Percentiles rank a stretch among this genome's conserved stretches.
phyloP scores from a whole-genome alignment of 495 filamentous ascomycete genomes.

The Aspergillus haitiensis region DNA sequence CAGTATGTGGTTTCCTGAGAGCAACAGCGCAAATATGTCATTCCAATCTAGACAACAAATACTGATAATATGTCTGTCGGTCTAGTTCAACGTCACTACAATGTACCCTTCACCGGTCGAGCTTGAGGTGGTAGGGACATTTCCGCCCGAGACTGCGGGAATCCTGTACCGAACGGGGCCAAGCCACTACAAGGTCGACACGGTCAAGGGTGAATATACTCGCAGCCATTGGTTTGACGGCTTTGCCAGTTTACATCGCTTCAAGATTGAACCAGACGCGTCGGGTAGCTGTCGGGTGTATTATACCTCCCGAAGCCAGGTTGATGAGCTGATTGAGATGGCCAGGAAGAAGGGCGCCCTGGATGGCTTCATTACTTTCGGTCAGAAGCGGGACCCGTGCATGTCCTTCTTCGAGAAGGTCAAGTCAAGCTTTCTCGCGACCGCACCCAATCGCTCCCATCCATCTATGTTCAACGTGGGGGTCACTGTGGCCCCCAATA shows the following conservation, averaged over 20 bases:
- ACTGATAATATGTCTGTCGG: neutral
- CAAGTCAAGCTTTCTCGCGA: slow-evolving; percentile 11
- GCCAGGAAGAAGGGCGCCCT: slow-evolving; percentile 10
- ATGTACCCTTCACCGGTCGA: slow-evolving; percentile 13
- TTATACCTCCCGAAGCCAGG: slow-evolving; percentile 19
- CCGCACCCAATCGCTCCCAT: neutral
- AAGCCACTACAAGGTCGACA: slow-evolving; percentile 11
- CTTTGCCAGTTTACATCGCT: slow-evolving; percentile 17
- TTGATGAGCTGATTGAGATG: slow-evolving; percentile 19
- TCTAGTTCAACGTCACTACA: slow-evolving; percentile 12
- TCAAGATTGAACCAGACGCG: slow-evolving; percentile 10
- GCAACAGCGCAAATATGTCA: neutral
- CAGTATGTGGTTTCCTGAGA: neutral
- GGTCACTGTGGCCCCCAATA: slow-evolving; percentile 17
- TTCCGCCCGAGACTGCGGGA: slow-evolving; percentile 13
- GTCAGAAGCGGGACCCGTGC: slow-evolving; percentile 22
- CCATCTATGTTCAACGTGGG: slow-evolving; percentile 8
- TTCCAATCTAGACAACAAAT: neutral
- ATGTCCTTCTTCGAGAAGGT: slow-evolving; percentile 18
- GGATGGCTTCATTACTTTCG: slow-evolving; percentile 14
- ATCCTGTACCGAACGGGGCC: slow-evolving; percentile 16
- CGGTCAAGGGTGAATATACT: neutral
- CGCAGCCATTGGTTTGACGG: slow-evolving; percentile 24
- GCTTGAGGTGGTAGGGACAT: slow-evolving; percentile 8
- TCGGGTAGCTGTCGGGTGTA: slow-evolving; percentile 14